A percentile compares a stretch with the other conserved stretches of the same genome.
phyloP scores from a whole-genome alignment of 2,329 filamentous ascomycete genomes.

The Nemania serpens region DNA sequence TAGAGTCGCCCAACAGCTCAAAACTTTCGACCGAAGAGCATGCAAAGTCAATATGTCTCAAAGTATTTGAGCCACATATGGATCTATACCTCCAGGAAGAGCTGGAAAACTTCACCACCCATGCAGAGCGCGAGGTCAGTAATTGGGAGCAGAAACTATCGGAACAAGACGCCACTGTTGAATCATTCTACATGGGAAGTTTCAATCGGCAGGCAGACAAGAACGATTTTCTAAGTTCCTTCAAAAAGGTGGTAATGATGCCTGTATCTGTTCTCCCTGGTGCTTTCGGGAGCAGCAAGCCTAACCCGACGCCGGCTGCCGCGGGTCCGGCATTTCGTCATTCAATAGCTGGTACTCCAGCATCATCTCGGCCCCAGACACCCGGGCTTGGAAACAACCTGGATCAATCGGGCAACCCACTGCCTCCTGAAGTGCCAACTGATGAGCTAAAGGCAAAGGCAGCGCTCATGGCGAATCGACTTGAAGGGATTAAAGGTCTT shows the following conservation, averaged over 20 bases:
- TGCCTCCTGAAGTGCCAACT: constrained; percentile 73
- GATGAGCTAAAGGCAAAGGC: constrained; percentile 95
- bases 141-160: constrained; percentile 91
- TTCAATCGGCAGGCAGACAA: constrained; percentile 95
- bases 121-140: constrained; percentile 76
- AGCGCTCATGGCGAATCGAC: constrained; percentile 91
- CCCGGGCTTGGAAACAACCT: constrained; percentile 47
- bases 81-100: constrained; percentile 93
- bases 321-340: constrained; percentile 40
- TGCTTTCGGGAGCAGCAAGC: constrained; percentile 58
- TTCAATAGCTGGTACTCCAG: constrained; percentile 43
- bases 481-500: constrained; percentile 92
- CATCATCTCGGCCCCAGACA: constrained; percentile 55
- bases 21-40: constrained; percentile 65
- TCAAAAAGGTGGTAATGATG: constrained; percentile 99
- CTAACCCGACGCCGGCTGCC: constrained; percentile 37
- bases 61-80: constrained; percentile 89
- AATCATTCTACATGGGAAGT: constrained; percentile 95
- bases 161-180: constrained; percentile 86
- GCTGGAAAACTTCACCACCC: constrained; percentile 78
- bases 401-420: constrained; percentile 48
- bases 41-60: constrained; percentile 68
- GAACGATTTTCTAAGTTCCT: constrained; percentile 92
- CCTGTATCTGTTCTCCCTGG: constrained; percentile 84
- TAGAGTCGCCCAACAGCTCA: constrained; percentile 69